Base-by-base conservation (phyloP, 495 filamentous ascomycete species). In the Talaromyces trachyspermus region DNA sequence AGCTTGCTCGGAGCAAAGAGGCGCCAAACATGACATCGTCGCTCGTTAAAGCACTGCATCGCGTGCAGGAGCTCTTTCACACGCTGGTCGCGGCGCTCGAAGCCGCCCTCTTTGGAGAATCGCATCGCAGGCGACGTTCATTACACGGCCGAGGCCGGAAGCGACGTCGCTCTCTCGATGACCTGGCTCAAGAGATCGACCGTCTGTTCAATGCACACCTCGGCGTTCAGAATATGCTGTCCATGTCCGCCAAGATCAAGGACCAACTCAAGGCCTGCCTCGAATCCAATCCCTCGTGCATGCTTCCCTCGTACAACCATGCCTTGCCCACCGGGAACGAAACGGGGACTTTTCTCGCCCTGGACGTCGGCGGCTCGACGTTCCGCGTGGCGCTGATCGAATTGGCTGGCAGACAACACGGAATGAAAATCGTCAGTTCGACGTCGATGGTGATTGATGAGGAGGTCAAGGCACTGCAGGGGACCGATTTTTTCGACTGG, bases 361-460 rank as follows among this genome's bases (percentile, higher is more conserved):
- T 85, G 48, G 81, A 85, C 60, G 81, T 84, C 22, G 81, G 81
- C 8, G 81, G 81, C 1, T 84, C 81, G 19, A 84, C 78, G 8
- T 77, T 85, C 48, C 76, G 81, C 2, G 74, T 83, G 23, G 80
- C 78, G 25, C 58, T 84, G 54, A 73, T 84, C 15, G 68, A 80
- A 54, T 62, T 85, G 35, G 57, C 52, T 20, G 81, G 77, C 5
- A 67, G 70, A 25, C 56, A 59, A 11, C 63, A 74, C 32, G 63
- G 66, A 29, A 64, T 83, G 69, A 62, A 66, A 33, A 77, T 83
- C 30, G 53, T 74, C 30, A 63, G 58, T 25, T 72, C 75, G 30
- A 58, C 69, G 18, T 71, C 68, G 11, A 77, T 69, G 27, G 53
- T 59, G 6, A 84, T 85, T 39, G 77, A 79, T 55, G 69, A 74